phyloP scores from a whole-genome alignment of 768 basidiomycete genomes.

The Tulasnella sp. region DNA sequence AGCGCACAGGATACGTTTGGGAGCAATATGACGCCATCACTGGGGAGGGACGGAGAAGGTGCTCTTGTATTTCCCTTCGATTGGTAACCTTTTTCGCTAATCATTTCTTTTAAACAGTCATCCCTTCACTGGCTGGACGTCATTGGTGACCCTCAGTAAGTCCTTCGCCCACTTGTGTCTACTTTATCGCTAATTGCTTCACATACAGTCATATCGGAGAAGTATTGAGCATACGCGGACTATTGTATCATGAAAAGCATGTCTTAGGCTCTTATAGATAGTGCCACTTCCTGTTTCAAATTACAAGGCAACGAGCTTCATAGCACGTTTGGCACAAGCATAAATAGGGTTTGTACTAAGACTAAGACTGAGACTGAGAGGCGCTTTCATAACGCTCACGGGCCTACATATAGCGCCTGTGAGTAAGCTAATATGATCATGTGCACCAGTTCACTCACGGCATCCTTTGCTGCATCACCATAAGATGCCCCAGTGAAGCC shows the following conservation, averaged over 20 bases:
- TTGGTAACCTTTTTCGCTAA: slow-evolving; percentile 12
- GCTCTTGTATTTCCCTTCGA: slow-evolving; percentile 18
- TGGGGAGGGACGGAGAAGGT: slow-evolving; percentile 82
- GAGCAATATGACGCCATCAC: slow-evolving; percentile 85
- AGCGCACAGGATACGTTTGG: slow-evolving; percentile 91
- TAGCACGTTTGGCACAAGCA: neutral
- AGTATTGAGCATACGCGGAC: slow-evolving; percentile 33
- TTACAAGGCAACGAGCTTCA: neutral
- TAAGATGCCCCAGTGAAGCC: slow-evolving; percentile 42
- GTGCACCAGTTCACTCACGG: slow-evolving; percentile 1
- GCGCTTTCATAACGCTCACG: slow-evolving; percentile 7
- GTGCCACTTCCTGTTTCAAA: too few relatives aligned
- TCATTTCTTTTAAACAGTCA: slow-evolving; percentile 40
- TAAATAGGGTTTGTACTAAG: neutral
- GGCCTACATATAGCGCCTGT: neutral
- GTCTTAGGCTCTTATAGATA: neutral
- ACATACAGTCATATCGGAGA: slow-evolving; percentile 51
- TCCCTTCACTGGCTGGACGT: slow-evolving; percentile 97
- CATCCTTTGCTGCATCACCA: slow-evolving; percentile 28
- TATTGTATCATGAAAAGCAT: neutral
- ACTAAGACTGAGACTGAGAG: neutral
- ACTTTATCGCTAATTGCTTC: slow-evolving; percentile 13
- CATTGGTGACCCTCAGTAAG: slow-evolving; percentile 78
- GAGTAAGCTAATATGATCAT: neutral
- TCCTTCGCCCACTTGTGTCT: slow-evolving; percentile 18